Base-by-base conservation (phyloP, 768 basidiomycete genomes). In the Calocera cornea region DNA sequence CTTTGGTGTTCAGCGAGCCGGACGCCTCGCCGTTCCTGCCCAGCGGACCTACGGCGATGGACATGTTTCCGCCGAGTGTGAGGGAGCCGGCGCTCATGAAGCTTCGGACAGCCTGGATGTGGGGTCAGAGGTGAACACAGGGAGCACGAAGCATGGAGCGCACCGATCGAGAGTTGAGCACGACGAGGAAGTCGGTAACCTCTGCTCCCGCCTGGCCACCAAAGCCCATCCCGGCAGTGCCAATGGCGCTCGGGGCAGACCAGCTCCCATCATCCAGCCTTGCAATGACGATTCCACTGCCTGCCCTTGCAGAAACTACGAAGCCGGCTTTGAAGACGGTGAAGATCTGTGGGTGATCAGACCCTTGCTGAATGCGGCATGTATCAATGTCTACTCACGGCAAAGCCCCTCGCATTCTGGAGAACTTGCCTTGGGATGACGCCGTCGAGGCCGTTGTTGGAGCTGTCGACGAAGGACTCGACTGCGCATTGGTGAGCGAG, bases 61-160 rank as follows among this genome's bases (percentile, higher is more conserved):
- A 69, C 65, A 73, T 63, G 69, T 74, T 72, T 16, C 94, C 94
- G 22, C 95, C 95, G 1, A 97, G 79, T 1, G 90, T 93, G 68
- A 99, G 75, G 7, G 88, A 90, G 8, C 97, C 95, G 17, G 93
- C 88, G 14, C 93, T 83, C 95, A 98, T 98, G 78, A 99, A 98
- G 1, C 66, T 36, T 71, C 67, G n/a, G 74, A 72, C 74, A 60
- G 27, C 50, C 36, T 27, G 17, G n/a, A 22, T 40, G 69, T 54
- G 34, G 65, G 8, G 47, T 69, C 36, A 70, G 40, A 29, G 7
- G 5, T 31, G 44, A 22, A 12, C 34, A 10, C 16, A 24, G 44
- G 8, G 38, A 24, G n/a, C 27, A n/a, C 40, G 66, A 67, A 40
- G 60, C 54, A 17, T 24, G 64, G 68, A 31, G 65, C 36, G 64